Evolutionary conservation across 441 rosid species (phyloP), one percentile per base, ranked within the genome.

Genomic region (Codiaeum variegatum): DNA sequence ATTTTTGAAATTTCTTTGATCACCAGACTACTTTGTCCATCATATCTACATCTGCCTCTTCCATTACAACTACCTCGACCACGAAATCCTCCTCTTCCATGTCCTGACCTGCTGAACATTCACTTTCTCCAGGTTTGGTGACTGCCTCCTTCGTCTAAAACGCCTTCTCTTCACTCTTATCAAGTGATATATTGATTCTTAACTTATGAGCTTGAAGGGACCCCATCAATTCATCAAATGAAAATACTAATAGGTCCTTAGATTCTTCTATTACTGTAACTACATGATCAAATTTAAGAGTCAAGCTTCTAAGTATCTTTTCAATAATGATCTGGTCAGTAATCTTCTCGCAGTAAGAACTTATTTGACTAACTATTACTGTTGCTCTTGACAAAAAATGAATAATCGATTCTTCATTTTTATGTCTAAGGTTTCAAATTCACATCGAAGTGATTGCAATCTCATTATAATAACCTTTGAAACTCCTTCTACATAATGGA

Each of bases 391-490:
- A 44, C 49, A 11, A 1, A 1, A 44, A 44, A 0, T 12, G 4
- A 1, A 1, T 11, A 1, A 44, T 4, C 1, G 23, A 51, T 51
- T 51, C 24, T 2, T 24, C 24, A n/a, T 51, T 6, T 51, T 51
- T 24, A 51, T 51, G 24, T 19, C 4, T 3, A 51, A 51, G 19
- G 26, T 51, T 18, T 51, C 26, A 51, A 51, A 51, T 1, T 51
- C 7, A n/a, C 56, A n/a, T 51, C 21, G 21, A 32, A 71, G 59
- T 3, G 67, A 60, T 70, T 70, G 34, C 4, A 70, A 56, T 16
- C 34, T 56, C 36, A 70, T 52, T 3, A 4, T 26, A 2, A 26
- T 60, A 1, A 73, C 47, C 21, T 40, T 52, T 40, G 59, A 18
- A 34, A 75, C 34, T 69, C 70, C 16, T 69, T 32, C 7, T 40